These are phyloP conservation scores for Globisporangium middletonii DNA, from an alignment of 352 stramenopile species.

Conservation along the genomic window DNA sequence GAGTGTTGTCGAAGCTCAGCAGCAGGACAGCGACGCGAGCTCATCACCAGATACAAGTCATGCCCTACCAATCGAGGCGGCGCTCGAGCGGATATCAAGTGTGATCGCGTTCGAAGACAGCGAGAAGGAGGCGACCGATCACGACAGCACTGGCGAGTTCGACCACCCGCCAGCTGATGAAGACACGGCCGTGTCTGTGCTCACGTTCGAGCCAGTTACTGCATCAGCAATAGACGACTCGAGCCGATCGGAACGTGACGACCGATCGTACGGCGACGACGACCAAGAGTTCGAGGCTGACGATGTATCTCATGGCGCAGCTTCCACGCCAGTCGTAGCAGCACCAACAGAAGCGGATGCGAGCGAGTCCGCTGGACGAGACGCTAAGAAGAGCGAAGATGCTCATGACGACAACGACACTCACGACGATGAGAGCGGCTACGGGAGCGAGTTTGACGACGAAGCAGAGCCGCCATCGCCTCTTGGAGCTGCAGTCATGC, in stretches of 20 bases:
- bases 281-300: constrained; percentile 9
- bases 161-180: too few species aligned
- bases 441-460: constrained; percentile 40
- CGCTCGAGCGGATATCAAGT: too few species aligned
- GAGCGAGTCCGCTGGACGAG: not conserved
- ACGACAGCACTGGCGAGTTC: too few species aligned
- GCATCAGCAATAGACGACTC: not conserved
- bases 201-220: not conserved
- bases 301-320: not conserved
- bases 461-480: constrained; percentile 10
- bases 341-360: not conserved
- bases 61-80: too few species aligned
- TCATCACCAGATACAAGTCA: too few species aligned
- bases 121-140: too few species aligned
- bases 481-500: not conserved
- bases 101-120: too few species aligned
- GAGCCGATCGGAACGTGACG: not conserved
- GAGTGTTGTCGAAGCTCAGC: too few species aligned
- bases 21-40: too few species aligned
- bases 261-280: constrained; percentile 8
- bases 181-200: too few species aligned
- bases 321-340: not conserved
- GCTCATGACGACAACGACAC: not conserved
- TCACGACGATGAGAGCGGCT: constrained; percentile 16
- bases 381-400: not conserved